Evolutionary conservation across 371 early-diverging fungal species (phyloP).

Genomic region (Mortierella sp.): DNA sequence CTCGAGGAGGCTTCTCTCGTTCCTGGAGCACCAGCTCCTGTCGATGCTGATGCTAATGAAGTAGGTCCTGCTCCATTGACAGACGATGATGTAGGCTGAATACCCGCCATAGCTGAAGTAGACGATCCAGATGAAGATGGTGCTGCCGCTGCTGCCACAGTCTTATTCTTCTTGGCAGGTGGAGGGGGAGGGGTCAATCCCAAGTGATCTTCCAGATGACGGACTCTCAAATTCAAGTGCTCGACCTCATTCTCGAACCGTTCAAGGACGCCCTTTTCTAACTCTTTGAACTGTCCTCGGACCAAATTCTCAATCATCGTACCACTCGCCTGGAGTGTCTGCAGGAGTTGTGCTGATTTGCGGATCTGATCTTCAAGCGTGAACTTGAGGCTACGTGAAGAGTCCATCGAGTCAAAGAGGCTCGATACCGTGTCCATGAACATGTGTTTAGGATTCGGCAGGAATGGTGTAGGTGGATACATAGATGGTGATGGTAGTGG

Average conservation of each 20-base stretch:
- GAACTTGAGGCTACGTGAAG: conserved; percentile 63
- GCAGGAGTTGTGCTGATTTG: conserved; percentile 76
- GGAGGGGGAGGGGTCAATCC: conserved; percentile 31
- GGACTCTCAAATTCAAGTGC: conserved; percentile 28
- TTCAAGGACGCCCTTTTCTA: conserved; percentile 68
- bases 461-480: conserved; percentile 47
- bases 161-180: conserved; percentile 12
- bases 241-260: conserved; percentile 45
- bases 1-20: neutral
- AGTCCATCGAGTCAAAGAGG: conserved; percentile 69
- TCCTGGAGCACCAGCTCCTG: neutral
- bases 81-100: conserved; percentile 21
- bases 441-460: conserved; percentile 49
- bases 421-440: conserved; percentile 69
- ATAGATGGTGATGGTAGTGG: conserved; percentile 44
- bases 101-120: conserved; percentile 21
- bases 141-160: neutral
- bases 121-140: neutral
- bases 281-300: conserved; percentile 77
- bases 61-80: conserved; percentile 5
- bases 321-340: conserved; percentile 77
- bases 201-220: conserved; percentile 36
- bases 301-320: conserved; percentile 82
- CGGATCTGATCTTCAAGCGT: conserved; percentile 84
- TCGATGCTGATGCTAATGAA: conserved; percentile 8